Percentiles rank a stretch among this genome's conserved stretches.
Evolutionary conservation across 202 grass and related monocot genomes (phyloP).

Genomic region (Saccharum hybrid): DNA sequence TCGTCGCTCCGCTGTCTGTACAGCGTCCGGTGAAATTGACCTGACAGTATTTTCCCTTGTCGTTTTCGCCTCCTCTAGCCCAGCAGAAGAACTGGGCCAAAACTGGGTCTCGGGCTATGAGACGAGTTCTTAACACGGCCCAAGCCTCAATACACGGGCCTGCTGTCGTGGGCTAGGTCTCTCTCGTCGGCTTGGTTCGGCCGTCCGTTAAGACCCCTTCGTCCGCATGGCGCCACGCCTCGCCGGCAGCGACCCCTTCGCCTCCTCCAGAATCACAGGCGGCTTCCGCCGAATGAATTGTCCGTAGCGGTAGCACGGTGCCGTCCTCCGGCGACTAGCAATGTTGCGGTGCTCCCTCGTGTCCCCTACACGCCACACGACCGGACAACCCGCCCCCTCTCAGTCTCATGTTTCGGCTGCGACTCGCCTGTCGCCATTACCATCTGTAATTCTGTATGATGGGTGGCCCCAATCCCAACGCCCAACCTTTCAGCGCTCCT

Average conservation of each 20-base stretch:
- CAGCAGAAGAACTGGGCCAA: neutral
- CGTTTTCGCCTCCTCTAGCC: neutral
- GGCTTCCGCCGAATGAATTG: neutral
- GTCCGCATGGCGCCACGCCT: neutral
- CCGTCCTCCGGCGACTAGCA: neutral
- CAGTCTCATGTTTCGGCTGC: neutral
- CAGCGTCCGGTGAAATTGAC: neutral
- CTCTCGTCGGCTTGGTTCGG: neutral
- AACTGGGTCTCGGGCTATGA: neutral
- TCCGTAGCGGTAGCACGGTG: neutral
- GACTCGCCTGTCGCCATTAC: neutral
- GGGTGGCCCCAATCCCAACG: neutral
- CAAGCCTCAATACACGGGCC: neutral
- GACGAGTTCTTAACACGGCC: neutral
- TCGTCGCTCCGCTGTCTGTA: neutral
- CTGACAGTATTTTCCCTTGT: neutral
- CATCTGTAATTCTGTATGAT: neutral
- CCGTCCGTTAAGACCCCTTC: too few relatives aligned
- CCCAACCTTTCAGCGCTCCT: neutral
- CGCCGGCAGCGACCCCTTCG: neutral
- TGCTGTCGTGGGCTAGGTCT: constrained; percentile 2
- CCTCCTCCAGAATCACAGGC: neutral
- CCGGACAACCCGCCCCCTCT: neutral
- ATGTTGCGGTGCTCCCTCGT: neutral
- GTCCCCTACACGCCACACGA: neutral